Evolutionary conservation across 78 protist species (phyloP).

Genomic region (Pigoraptor vietnamica): DNA sequence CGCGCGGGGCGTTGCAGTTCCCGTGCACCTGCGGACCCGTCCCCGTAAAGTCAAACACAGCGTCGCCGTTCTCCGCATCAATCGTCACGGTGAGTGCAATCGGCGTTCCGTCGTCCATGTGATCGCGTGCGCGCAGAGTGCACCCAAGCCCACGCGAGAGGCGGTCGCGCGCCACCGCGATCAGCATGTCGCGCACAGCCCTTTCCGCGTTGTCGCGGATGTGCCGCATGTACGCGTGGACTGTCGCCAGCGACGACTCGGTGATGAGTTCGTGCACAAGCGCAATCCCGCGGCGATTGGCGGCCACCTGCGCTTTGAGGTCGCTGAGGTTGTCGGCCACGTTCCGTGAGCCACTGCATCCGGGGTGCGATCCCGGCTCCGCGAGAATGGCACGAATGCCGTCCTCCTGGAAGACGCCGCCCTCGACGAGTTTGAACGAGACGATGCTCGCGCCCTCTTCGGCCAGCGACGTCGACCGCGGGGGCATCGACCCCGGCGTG

Average conservation of each 20-base stretch:
- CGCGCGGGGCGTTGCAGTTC: conserved; percentile 81
- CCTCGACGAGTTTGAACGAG: conserved; percentile 62
- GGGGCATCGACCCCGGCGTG: conserved; percentile 95
- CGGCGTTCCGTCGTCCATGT: conserved; percentile 92
- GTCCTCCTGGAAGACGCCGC: conserved; percentile 53
- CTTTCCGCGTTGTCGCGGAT: conserved; percentile 80
- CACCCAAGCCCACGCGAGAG: not conserved
- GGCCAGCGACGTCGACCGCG: conserved; percentile 55
- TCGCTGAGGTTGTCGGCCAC: conserved; percentile 74
- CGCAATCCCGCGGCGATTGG: conserved; percentile 74
- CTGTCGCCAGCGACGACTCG: conserved; percentile 59
- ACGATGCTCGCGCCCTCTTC: conserved; percentile 86
- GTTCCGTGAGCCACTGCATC: conserved; percentile 38
- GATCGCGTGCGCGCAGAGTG: conserved; percentile 48
- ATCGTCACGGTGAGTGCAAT: conserved; percentile 48
- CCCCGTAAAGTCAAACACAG: conserved; percentile 80
- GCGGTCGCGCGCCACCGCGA: not conserved
- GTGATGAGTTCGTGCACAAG: conserved; percentile 59
- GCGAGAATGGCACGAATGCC: conserved; percentile 25
- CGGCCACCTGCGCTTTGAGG: conserved; percentile 86
- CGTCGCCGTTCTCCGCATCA: conserved; percentile 21
- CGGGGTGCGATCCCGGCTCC: not conserved
- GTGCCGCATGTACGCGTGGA: conserved; percentile 87
- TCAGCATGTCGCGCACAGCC: conserved; percentile 69
- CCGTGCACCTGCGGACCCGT: conserved; percentile 74